Conservation (phyloP, 805 yeast species). For the Nakazawaea wickerhamii region DNA sequence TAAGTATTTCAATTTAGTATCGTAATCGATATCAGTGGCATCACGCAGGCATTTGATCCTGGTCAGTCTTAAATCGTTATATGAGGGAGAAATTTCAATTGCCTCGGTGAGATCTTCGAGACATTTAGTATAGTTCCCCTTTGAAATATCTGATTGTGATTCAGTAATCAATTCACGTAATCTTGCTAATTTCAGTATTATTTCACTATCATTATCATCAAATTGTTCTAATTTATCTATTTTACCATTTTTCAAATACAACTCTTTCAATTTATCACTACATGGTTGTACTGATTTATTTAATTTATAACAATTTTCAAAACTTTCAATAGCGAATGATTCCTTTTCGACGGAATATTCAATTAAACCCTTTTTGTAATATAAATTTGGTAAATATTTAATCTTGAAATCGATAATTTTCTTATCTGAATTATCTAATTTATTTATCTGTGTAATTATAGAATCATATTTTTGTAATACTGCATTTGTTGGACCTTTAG, state of each 20-base stretch:
- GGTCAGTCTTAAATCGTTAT: slow-evolving; percentile 30
- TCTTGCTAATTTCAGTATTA: slow-evolving; percentile 13
- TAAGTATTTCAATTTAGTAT: slow-evolving; percentile 18
- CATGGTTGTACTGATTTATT: slow-evolving; percentile 39
- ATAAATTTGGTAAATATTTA: slow-evolving; percentile 35
- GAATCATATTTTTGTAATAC: slow-evolving; percentile 27
- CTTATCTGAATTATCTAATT: slow-evolving; percentile 5
- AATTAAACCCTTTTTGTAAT: slow-evolving; percentile 57
- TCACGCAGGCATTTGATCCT: slow-evolving; percentile 24
- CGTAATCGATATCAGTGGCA: slow-evolving; percentile 15
- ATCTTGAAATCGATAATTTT: slow-evolving; percentile 3
- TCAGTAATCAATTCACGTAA: slow-evolving; percentile 14
- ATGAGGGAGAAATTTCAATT: slow-evolving; percentile 38
- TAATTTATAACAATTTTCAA: slow-evolving; percentile 39
- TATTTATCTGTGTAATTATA: slow-evolving; percentile 17
- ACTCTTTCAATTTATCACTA: slow-evolving; percentile 38
- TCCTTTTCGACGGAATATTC: slow-evolving; percentile 55
- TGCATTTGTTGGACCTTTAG: slow-evolving; percentile 24
- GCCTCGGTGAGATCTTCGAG: slow-evolving; percentile 27
- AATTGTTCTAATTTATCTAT: slow-evolving; percentile 29
- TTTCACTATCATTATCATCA: slow-evolving; percentile 15
- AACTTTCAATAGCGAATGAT: slow-evolving; percentile 44
- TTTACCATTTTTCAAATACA: slow-evolving; percentile 49
- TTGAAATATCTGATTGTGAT: slow-evolving; percentile 11
- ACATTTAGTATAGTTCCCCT: slow-evolving; percentile 22